A percentile compares a stretch with the other conserved stretches of the same genome.
Conservation (phyloP, 805 yeast genomes). For the Suhomyces emberorum region DNA sequence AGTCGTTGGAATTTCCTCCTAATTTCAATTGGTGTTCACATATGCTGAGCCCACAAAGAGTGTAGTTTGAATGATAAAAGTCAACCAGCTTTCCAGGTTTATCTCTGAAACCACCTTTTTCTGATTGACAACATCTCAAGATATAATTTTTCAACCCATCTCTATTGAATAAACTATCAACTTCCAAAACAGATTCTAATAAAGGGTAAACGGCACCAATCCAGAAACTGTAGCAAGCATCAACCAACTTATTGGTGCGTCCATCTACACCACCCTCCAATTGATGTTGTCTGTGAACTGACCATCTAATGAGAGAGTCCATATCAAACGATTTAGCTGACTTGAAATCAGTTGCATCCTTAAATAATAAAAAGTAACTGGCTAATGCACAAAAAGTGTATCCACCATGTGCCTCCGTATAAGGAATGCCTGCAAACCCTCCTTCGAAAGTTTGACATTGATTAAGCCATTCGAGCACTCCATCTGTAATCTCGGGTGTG, state of each 20-base stretch:
- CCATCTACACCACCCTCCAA: conserved; percentile 90
- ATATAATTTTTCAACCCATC: conserved; percentile 62
- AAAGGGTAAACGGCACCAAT: conserved; percentile 75
- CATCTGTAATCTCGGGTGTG: conserved; percentile 55
- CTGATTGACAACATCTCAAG: conserved; percentile 70
- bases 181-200: conserved; percentile 46
- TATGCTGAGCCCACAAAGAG: conserved; percentile 68
- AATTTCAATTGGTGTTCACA: conserved; percentile 40
- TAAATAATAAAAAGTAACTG: conserved; percentile 51
- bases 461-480: conserved; percentile 57
- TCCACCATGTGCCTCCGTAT: conserved; percentile 93
- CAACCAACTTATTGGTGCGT: conserved; percentile 88
- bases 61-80: conserved; percentile 88
- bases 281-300: conserved; percentile 59
- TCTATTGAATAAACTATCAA: conserved; percentile 44
- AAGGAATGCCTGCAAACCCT: conserved; percentile 83
- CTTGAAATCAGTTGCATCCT: conserved; percentile 29
- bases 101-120: conserved; percentile 76
- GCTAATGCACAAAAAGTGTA: conserved; percentile 85
- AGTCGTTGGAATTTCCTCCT: background rate
- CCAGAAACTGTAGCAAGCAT: conserved; percentile 96
- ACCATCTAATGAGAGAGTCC: conserved; percentile 60
- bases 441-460: conserved; percentile 91
- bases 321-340: conserved; percentile 30
- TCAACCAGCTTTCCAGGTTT: conserved; percentile 83